Evolutionary conservation across 345 rosid species (phyloP).

Genomic region (Combretum micranthum): DNA sequence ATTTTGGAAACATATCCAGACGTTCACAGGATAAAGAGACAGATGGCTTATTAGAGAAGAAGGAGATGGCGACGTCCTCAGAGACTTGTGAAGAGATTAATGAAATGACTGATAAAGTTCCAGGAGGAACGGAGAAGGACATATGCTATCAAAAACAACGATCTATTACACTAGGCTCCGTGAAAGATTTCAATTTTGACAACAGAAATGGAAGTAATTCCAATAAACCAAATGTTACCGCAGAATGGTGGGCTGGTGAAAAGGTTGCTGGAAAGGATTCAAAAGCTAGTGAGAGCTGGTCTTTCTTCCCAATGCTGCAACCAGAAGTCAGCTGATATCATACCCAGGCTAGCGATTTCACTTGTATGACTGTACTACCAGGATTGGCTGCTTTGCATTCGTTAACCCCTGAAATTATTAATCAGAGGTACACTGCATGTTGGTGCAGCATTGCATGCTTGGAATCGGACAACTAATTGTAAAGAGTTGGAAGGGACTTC

Average conservation of each 20-base stretch:
- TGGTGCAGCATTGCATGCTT: no score
- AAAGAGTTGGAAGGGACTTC: conserved; percentile 14
- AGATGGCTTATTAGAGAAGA: conserved; percentile 18
- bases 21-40: conserved; percentile 18
- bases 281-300: conserved; percentile 59
- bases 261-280: conserved; percentile 58
- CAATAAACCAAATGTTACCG: conserved; percentile 40
- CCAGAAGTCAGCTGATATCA: conserved; percentile 59
- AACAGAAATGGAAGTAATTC: conserved; percentile 53
- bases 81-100: conserved; percentile 19
- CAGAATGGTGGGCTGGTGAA: conserved; percentile 89
- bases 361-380: background rate
- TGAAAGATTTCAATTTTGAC: conserved; percentile 88
- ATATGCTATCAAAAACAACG: conserved; percentile 46
- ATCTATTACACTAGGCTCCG: conserved; percentile 74
- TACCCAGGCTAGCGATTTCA: conserved; percentile 7
- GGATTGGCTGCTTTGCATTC: conserved; percentile 7
- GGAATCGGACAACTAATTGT: no score
- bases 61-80: conserved; percentile 10
- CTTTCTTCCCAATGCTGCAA: conserved; percentile 81
- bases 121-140: conserved; percentile 40
- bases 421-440: no score
- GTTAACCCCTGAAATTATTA: conserved; percentile 1
- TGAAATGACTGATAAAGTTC: conserved; percentile 24
- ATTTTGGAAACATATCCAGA: conserved; percentile 28